These are phyloP conservation scores for Conringia planisiliqua DNA, from an alignment of 345 rosid species.

Conservation along the genomic window DNA sequence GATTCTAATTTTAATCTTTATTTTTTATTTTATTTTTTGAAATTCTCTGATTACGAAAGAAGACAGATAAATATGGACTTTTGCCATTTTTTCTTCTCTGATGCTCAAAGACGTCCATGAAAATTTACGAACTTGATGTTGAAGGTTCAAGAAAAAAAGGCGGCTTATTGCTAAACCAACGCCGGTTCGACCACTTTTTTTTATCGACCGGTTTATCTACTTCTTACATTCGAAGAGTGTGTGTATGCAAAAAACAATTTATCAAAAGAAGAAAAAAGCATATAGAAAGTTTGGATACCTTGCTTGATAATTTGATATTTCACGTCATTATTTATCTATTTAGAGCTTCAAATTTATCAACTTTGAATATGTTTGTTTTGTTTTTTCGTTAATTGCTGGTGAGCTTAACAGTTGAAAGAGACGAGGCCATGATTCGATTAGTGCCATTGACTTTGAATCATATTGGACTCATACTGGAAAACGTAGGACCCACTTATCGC, in stretches of 20 bases:
- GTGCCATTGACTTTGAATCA: conserved; percentile 15
- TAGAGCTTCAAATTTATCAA: neutral
- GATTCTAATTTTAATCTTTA: neutral
- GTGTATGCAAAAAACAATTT: neutral
- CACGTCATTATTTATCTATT: neutral
- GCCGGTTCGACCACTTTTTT: neutral
- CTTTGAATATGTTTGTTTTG: neutral
- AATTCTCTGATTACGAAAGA: neutral
- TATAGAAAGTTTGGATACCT: conserved; percentile 8
- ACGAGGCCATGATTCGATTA: conserved; percentile 11
- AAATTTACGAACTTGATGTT: conserved; percentile 5
- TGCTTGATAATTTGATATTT: conserved; percentile 25
- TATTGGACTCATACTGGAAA: conserved; percentile 21
- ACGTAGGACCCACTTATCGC: conserved; percentile 12
- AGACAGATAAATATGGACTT: neutral
- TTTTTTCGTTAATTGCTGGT: neutral
- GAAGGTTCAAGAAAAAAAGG: conserved; percentile 8
- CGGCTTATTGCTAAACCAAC: neutral
- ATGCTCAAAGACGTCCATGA: neutral
- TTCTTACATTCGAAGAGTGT: neutral
- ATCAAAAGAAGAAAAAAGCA: neutral
- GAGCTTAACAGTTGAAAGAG: conserved; percentile 4
- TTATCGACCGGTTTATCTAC: neutral
- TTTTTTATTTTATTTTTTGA: neutral
- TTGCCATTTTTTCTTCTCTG: neutral